These are phyloP conservation scores for Sanghuangporus baumii DNA, from an alignment of 1,284 basidiomycete species.

Conservation along the genomic window DNA sequence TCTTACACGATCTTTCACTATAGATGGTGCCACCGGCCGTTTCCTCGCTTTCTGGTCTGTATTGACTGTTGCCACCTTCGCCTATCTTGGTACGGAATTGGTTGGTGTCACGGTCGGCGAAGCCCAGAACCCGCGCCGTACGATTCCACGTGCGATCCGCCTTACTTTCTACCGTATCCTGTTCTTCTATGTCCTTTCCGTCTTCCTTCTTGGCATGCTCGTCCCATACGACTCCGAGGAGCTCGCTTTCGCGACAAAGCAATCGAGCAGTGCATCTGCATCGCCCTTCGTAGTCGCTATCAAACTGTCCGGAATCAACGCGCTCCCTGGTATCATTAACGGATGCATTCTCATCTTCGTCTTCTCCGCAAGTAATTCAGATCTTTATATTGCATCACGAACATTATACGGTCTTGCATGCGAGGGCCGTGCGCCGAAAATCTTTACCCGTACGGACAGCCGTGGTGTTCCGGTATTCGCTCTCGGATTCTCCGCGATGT, in stretches of 20 bases:
- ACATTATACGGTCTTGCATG: slow-evolving; percentile 46
- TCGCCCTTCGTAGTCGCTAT: slow-evolving; percentile 69
- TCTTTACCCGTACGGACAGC: slow-evolving; percentile 43
- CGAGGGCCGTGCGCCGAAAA: slow-evolving; percentile 42
- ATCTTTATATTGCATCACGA: slow-evolving; percentile 27
- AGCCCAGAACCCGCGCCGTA: slow-evolving; percentile 51
- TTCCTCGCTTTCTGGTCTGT: slow-evolving; percentile 63
- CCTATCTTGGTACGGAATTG: slow-evolving; percentile 57
- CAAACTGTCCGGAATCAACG: slow-evolving; percentile 34
- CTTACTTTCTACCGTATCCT: slow-evolving; percentile 53
- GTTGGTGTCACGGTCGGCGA: slow-evolving; percentile 40
- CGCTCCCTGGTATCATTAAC: slow-evolving; percentile 38
- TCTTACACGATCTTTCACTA: background rate
- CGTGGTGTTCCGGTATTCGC: slow-evolving; percentile 33
- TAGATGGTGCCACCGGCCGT: slow-evolving; percentile 8
- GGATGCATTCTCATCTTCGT: slow-evolving; percentile 27
- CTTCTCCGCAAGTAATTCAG: slow-evolving; percentile 21
- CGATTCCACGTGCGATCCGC: slow-evolving; percentile 50
- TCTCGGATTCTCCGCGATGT: slow-evolving; percentile 48
- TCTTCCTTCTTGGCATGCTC: slow-evolving; percentile 29
- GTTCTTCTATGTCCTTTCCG: slow-evolving; percentile 52
- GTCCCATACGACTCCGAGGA: slow-evolving; percentile 30
- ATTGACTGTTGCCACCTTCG: slow-evolving; percentile 41
- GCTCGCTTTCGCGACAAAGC: slow-evolving; percentile 55
- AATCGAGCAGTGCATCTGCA: slow-evolving; percentile 60